Evolutionary conservation across 768 basidiomycete species (phyloP), one percentile per base, ranked within the genome.

Genomic region (Pisolithus microcarpus): DNA sequence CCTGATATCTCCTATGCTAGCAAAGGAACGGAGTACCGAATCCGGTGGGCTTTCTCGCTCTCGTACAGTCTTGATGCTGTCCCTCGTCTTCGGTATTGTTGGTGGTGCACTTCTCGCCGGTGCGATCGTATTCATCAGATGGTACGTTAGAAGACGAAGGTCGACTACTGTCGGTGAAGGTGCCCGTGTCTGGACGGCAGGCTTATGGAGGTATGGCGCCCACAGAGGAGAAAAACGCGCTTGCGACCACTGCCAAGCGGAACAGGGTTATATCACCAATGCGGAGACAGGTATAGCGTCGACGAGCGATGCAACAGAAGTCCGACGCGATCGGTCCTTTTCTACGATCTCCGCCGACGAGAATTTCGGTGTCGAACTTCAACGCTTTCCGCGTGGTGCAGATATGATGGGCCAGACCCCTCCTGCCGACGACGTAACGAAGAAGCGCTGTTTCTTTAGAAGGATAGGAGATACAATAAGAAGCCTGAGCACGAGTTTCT

Each of bases 361-460:
- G 56, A 48, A 59, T 16, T 54, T 72, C 2, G 72, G 70, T 38
- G 67, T 82, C 36, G 81, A 75, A 6, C 67, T 83, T 31, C 74
- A 74, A 48, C 75, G 80, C 5, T 71, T 78, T 19, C 63, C 70
- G 19, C 78, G 75, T 48, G 70, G 73, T 13, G 76, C 70, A 39
- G 52, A 65, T 47, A 53, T 54, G 56, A 63, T 60, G 54, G 59
- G 63, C 56, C 59, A 68, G 28, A 60, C 58, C 2, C 61, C 61
- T 30, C 67, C 64, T 46, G 46, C 74, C 51, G 75, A 82, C 7
- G 77, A 75, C 8, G 72, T 84, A 37, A 81, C 87, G 76, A 82
- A 75, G 62, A 89, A 87, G 64, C 73, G 70, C 16, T 83, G 86
- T 60, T 87, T 88, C 59, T 56, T 87, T 48, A 73, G 75, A n/a